Evolutionary conservation across 352 stramenopile genomes (phyloP).

Genomic region (Globisporangium canariense): DNA sequence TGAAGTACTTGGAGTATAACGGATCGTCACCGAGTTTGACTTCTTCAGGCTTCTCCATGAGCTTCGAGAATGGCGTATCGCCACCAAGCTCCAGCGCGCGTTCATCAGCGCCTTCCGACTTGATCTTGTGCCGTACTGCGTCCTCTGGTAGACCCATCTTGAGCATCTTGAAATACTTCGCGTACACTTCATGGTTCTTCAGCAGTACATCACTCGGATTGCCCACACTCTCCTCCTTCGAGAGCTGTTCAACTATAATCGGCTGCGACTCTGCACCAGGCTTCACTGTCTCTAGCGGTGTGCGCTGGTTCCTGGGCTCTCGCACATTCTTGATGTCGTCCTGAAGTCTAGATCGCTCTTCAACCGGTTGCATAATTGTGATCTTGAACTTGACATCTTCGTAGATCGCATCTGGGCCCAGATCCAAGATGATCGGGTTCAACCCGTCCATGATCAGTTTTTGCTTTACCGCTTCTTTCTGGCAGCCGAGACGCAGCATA

Average conservation of each 20-base stretch:
- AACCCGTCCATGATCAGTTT: slow-evolving; percentile 91
- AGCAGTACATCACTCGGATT: slow-evolving; percentile 21
- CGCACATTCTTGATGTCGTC: slow-evolving; percentile 65
- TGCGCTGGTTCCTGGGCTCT: slow-evolving; percentile 15
- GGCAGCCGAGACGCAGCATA: slow-evolving; percentile 92
- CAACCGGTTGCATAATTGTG: slow-evolving; percentile 11
- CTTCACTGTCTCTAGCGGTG: not conserved
- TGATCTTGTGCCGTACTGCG: slow-evolving; percentile 86
- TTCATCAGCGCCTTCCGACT: slow-evolving; percentile 42
- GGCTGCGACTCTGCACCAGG: slow-evolving; percentile 6
- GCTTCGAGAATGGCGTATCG: slow-evolving; percentile 39
- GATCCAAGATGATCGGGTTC: slow-evolving; percentile 60
- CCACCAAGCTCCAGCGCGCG: slow-evolving; percentile 55
- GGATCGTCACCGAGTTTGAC: slow-evolving; percentile 56
- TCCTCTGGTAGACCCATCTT: slow-evolving; percentile 85
- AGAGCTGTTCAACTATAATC: not conserved
- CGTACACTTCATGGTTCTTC: slow-evolving; percentile 47
- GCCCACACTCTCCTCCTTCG: not conserved
- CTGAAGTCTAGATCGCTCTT: slow-evolving; percentile 36
- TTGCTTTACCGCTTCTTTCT: slow-evolving; percentile 86
- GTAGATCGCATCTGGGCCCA: slow-evolving; percentile 57
- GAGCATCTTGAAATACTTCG: slow-evolving; percentile 93
- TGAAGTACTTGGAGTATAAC: slow-evolving; percentile 87
- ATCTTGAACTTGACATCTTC: slow-evolving; percentile 64
- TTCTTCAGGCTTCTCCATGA: slow-evolving; percentile 19